Base-by-base conservation (phyloP, 2,329 filamentous ascomycete genomes). In the Coleophoma crateriformis region DNA sequence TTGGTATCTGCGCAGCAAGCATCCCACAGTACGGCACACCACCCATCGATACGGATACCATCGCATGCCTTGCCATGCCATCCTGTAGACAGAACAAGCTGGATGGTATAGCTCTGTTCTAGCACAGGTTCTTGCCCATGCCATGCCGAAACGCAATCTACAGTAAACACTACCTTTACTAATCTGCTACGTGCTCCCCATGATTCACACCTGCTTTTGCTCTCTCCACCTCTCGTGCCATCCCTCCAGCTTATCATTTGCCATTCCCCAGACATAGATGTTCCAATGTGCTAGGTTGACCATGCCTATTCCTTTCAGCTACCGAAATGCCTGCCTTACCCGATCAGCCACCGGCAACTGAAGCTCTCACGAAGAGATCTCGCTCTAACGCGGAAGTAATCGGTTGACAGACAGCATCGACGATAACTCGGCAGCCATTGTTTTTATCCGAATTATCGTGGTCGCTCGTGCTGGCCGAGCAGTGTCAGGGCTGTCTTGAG, bases 401-500 rank as follows among this genome's bases (percentile, higher is more conserved):
- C 55, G 55, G 55, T 56, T 33, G 20, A 50, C 35, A 6, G 17
- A n/a, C 39, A 20, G 14, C 8, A 17, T 41, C 32, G 44, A 52
- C 53, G 55, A 56, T 54, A 51, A 57, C 47, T 46, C 56, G 52
- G 52, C 40, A 46, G 50, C 20, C 8, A 20, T 33, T 33, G 5
- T 34, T 20, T 32, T 15, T 47, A 50, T 50, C 52, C 52, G 52
- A 50, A 42, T 52, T 53, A 51, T 53, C 52, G 50, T 53, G 45
- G 45, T 45, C 10, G 20, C 7, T 11, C 35, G 17, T n/a, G n/a
- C 13, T 14, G 41, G 41, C 41, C 11, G 19, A 44, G 41, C 15
- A 48, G 19, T 53, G 64, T 78, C 2, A 72, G 71, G 41, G 40
- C 20, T 37, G 33, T 43, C 40, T 45, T 34, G 39, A 44, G 20